phyloP scores from a whole-genome alignment of 495 filamentous ascomycete genomes.

The Daldinia childiae region DNA sequence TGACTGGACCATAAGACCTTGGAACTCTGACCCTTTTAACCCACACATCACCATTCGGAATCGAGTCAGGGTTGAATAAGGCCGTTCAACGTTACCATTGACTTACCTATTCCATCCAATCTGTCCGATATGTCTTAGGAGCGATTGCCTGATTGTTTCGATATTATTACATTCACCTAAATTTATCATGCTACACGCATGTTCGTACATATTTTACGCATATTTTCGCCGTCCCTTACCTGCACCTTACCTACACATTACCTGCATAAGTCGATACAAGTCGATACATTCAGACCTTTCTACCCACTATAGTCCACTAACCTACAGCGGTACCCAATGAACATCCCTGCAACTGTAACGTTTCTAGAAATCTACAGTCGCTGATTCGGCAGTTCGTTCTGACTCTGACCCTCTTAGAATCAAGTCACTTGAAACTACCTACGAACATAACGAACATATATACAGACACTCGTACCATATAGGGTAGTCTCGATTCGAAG shows the following conservation, averaged over 20 bases:
- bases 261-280: neutral
- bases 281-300: neutral
- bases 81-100: slow-evolving; percentile 39
- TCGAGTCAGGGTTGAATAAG: slow-evolving; percentile 14
- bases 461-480: slow-evolving; percentile 10
- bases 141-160: slow-evolving; percentile 33
- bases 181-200: neutral
- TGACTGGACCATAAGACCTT: slow-evolving; percentile 22
- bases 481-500: slow-evolving; percentile 1
- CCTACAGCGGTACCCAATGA: slow-evolving; percentile 32
- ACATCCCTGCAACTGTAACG: slow-evolving; percentile 46
- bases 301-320: slow-evolving; percentile 15
- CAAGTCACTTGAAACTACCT: slow-evolving; percentile 9
- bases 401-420: slow-evolving; percentile 28
- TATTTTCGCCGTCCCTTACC: neutral
- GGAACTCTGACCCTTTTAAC: slow-evolving; percentile 13
- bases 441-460: slow-evolving; percentile 18
- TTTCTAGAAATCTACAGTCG: slow-evolving; percentile 42
- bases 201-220: neutral
- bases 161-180: slow-evolving; percentile 29
- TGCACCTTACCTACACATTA: no score
- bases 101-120: slow-evolving; percentile 22
- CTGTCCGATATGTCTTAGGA: slow-evolving; percentile 13
- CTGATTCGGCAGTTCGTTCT: slow-evolving; percentile 45
- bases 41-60: slow-evolving; percentile 24